Conservation (phyloP, 2,329 filamentous ascomycete species). For the Proliferodiscus dingleyae region DNA sequence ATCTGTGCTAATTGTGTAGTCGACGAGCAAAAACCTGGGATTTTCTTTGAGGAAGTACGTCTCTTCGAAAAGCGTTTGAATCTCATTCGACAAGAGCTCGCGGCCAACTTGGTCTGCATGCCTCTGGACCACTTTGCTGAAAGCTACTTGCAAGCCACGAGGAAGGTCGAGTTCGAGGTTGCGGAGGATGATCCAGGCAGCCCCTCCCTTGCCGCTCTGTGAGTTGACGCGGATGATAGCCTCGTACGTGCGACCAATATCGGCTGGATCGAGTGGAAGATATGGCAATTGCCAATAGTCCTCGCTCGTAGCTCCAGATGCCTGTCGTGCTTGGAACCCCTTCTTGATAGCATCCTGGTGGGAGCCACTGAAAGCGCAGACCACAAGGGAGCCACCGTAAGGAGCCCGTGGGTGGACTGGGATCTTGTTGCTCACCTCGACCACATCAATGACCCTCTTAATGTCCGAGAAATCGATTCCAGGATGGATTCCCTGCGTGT, state of each 20-base stretch:
- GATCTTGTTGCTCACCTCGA: slow-evolving; percentile 67
- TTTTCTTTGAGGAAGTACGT: slow-evolving; percentile 83
- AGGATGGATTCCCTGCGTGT: slow-evolving; percentile 85
- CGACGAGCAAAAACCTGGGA: slow-evolving; percentile 78
- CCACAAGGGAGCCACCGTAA: slow-evolving; percentile 87
- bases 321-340: slow-evolving; percentile 54
- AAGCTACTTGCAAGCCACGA: slow-evolving; percentile 85
- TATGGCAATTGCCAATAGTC: slow-evolving; percentile 83
- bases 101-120: slow-evolving; percentile 75
- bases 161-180: slow-evolving; percentile 89
- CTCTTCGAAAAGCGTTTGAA: slow-evolving; percentile 79
- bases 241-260: slow-evolving; percentile 96
- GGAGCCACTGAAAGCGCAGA: slow-evolving; percentile 84
- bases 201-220: slow-evolving; percentile 89
- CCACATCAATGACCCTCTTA: slow-evolving; percentile 76
- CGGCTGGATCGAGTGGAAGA: slow-evolving; percentile 84
- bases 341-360: slow-evolving; percentile 98
- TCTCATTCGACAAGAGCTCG: slow-evolving; percentile 79
- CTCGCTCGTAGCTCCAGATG: slow-evolving; percentile 59
- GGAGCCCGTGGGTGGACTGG: slow-evolving; percentile 85
- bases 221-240: slow-evolving; percentile 97
- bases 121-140: slow-evolving; percentile 80
- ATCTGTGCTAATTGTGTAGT: slow-evolving; percentile 87
- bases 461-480: slow-evolving; percentile 90
- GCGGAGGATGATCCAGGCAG: slow-evolving; percentile 88